phyloP scores from a whole-genome alignment of 192 early-diverging fungal genomes.

The Podila clonocystis region DNA sequence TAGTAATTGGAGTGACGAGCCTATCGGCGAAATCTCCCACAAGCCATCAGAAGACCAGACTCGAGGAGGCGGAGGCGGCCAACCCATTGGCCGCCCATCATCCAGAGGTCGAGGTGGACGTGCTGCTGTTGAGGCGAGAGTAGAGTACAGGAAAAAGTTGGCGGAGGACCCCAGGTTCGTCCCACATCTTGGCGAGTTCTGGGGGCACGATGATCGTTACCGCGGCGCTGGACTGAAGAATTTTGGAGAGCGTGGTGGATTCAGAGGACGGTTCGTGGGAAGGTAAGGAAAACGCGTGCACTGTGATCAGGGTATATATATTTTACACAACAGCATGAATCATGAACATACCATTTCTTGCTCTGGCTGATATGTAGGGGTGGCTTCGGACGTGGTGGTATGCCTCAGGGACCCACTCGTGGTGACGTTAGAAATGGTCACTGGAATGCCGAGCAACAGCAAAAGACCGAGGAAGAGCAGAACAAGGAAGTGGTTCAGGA shows the following conservation, averaged over 20 bases:
- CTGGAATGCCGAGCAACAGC: background rate
- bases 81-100: constrained; percentile 22
- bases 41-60: background rate
- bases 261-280: constrained; percentile 48
- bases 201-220: constrained; percentile 68
- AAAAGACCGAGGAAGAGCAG: constrained; percentile 6
- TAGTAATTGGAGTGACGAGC: constrained; percentile 3
- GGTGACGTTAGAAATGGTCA: constrained; percentile 25
- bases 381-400: constrained; percentile 27
- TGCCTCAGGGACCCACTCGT: constrained; percentile 24
- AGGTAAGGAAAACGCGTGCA: constrained; percentile 12
- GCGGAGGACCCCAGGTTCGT: constrained; percentile 67
- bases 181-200: constrained; percentile 65
- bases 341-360: background rate
- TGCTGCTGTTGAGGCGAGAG: constrained; percentile 51
- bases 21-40: constrained; percentile 1
- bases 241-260: constrained; percentile 42
- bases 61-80: constrained; percentile 3
- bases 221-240: constrained; percentile 60
- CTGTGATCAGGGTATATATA: background rate
- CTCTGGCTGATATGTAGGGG: constrained; percentile 1
- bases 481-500: constrained; percentile 2
- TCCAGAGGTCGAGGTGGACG: constrained; percentile 32
- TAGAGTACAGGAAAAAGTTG: constrained; percentile 63
- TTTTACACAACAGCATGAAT: background rate